A percentile compares a stretch with the other conserved stretches of the same genome.
Conservation (phyloP, 2,329 filamentous ascomycete species). For the Xylariomycetidae sp. region DNA sequence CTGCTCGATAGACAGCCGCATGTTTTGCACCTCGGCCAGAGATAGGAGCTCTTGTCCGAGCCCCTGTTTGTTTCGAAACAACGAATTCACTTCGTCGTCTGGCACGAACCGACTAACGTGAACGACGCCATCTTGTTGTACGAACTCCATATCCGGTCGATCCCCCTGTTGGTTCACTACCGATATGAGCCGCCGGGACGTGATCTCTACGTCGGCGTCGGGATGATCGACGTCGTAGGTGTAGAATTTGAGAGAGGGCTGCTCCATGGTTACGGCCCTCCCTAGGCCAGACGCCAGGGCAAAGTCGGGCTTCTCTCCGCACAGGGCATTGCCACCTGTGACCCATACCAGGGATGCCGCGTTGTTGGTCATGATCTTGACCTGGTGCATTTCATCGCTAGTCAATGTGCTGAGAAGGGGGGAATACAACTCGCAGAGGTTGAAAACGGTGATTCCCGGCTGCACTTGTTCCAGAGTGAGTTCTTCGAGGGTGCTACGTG, state of each 20-base stretch:
- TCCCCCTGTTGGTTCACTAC: constrained; percentile 2
- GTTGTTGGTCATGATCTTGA: constrained; percentile 11
- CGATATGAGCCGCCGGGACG: constrained; percentile 2
- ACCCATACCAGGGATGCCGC: constrained; percentile 10
- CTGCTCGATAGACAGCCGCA: constrained; percentile 5
- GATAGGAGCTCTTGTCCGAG: background rate
- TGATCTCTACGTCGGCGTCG: background rate
- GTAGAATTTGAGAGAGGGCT: constrained; percentile 13
- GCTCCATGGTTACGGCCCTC: constrained; percentile 12
- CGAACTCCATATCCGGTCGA: constrained; percentile 7
- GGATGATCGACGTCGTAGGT: constrained; percentile 10
- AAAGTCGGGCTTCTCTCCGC: constrained; percentile 6
- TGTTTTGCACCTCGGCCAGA: background rate
- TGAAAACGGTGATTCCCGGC: constrained; percentile 4
- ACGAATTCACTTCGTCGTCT: constrained; percentile 7
- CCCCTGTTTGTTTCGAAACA: constrained; percentile 6
- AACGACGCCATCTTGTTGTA: constrained; percentile 3
- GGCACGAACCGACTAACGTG: constrained; percentile 11
- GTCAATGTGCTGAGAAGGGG: constrained; percentile 7
- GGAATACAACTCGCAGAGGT: constrained; percentile 5
- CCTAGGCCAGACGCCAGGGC: constrained; percentile 7
- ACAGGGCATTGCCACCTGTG: constrained; percentile 5
- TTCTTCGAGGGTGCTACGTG: constrained; percentile 1
- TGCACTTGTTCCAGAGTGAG: constrained; percentile 5
- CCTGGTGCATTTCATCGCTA: constrained; percentile 7